Evolutionary conservation across 768 basidiomycete species (phyloP).

Genomic region (Naganishia kalamii): DNA sequence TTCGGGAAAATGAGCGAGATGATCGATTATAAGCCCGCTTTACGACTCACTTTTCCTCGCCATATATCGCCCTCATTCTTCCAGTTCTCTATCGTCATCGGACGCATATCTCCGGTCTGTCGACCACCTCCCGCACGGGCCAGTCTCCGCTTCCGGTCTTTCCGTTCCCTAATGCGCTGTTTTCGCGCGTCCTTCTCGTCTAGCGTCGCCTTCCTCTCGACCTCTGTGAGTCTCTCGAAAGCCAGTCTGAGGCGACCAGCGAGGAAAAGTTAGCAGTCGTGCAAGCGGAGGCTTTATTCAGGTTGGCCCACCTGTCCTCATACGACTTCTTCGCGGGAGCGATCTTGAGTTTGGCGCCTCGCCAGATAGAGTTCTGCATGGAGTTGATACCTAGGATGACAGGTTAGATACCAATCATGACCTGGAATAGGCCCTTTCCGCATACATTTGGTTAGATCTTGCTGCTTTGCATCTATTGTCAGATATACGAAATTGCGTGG

Average conservation of each 20-base stretch:
- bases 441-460: slow-evolving; percentile 14
- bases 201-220: not conserved
- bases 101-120: slow-evolving; percentile 37
- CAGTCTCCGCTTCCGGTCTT: slow-evolving; percentile 24
- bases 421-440: not conserved
- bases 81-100: slow-evolving; percentile 25
- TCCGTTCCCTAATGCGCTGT: slow-evolving; percentile 26
- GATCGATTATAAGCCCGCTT: slow-evolving; percentile 22
- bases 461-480: slow-evolving; percentile 6
- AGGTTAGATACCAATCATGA: slow-evolving; percentile 20
- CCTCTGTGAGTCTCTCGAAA: slow-evolving; percentile 13
- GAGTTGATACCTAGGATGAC: slow-evolving; percentile 36
- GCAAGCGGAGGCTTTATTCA: not conserved
- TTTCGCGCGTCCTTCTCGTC: slow-evolving; percentile 15
- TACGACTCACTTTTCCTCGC: slow-evolving; percentile 18
- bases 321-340: slow-evolving; percentile 38
- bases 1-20: not conserved
- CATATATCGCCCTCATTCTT: slow-evolving; percentile 18
- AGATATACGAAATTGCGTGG: slow-evolving; percentile 16
- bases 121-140: slow-evolving; percentile 35
- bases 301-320: slow-evolving; percentile 11
- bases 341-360: slow-evolving; percentile 40
- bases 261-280: not conserved
- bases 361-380: slow-evolving; percentile 41
- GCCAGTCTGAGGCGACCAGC: slow-evolving; percentile 19